Percentiles rank a stretch among this genome's conserved stretches.
phyloP scores from a whole-genome alignment of 1,284 basidiomycete species.

The Malassezia slooffiae region DNA sequence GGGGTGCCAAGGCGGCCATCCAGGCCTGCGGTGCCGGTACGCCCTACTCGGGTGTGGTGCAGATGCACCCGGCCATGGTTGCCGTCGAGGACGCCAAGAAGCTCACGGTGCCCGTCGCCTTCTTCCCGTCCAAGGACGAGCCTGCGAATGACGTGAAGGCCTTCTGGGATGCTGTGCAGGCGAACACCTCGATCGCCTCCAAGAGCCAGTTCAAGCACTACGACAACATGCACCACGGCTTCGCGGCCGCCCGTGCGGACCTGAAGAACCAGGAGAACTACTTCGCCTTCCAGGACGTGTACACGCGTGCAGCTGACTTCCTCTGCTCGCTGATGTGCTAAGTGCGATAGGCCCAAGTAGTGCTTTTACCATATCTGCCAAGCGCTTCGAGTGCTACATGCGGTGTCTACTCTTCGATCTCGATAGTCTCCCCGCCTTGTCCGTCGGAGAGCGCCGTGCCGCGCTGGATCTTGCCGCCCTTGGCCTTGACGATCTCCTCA shows the following conservation, averaged over 20 bases:
- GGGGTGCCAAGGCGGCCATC: constrained; percentile 31
- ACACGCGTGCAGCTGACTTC: constrained; percentile 46
- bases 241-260: constrained; percentile 61
- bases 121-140: constrained; percentile 59
- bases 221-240: constrained; percentile 53
- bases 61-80: constrained; percentile 51
- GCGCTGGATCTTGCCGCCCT: constrained; percentile 31
- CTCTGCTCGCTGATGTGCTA: constrained; percentile 15
- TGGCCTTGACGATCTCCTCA: constrained; percentile 39
- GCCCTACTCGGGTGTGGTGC: constrained; percentile 25
- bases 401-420: constrained; percentile 26
- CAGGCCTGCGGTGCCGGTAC: constrained; percentile 20
- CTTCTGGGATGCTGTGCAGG: constrained; percentile 50
- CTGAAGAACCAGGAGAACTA: constrained; percentile 57
- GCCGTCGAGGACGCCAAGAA: constrained; percentile 52
- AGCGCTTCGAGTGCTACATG: no score
- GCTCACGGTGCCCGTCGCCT: constrained; percentile 54
- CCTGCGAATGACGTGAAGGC: constrained; percentile 50
- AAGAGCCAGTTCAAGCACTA: constrained; percentile 56
- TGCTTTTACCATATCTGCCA: no score
- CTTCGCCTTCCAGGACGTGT: constrained; percentile 60
- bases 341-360: no score
- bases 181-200: constrained; percentile 48
- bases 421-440: constrained; percentile 35
- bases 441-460: constrained; percentile 28